Evolutionary conservation across 2,329 filamentous ascomycete species (phyloP).

Genomic region (Sporothrix luriei): DNA sequence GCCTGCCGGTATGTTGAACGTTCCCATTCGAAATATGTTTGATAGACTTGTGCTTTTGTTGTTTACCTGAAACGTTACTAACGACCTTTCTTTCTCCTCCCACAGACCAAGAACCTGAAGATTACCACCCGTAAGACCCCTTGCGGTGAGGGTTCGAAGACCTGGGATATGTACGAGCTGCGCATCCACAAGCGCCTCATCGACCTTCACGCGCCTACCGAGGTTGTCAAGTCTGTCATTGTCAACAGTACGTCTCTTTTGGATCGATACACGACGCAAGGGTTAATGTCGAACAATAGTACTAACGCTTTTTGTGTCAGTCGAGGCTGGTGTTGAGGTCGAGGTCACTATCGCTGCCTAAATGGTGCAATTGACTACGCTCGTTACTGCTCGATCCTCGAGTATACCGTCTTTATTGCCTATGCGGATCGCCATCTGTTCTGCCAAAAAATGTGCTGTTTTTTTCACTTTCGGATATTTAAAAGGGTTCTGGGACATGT

Average conservation of each 20-base stretch:
- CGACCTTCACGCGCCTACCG: slow-evolving; percentile 94
- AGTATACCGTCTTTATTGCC: neutral
- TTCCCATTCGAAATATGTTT: neutral
- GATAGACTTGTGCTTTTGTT: neutral
- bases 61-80: neutral
- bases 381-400: neutral
- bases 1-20: slow-evolving; percentile 63
- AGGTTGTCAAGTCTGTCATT: slow-evolving; percentile 96
- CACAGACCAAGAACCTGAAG: slow-evolving; percentile 84
- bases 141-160: slow-evolving; percentile 99
- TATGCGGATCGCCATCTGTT: neutral
- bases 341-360: slow-evolving; percentile 85
- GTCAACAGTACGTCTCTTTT: slow-evolving; percentile 64
- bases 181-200: slow-evolving; percentile 99
- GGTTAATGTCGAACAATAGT: neutral
- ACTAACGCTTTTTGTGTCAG: slow-evolving; percentile 32
- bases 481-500: slow-evolving; percentile 9
- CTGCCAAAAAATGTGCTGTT: neutral
- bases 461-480: slow-evolving; percentile 6
- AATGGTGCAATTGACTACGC: slow-evolving; percentile 12
- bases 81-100: slow-evolving; percentile 6
- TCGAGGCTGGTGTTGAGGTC: slow-evolving; percentile 90
- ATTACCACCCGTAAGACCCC: slow-evolving; percentile 98
- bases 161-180: slow-evolving; percentile 92
- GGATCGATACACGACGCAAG: neutral